Base-by-base conservation (phyloP, 2,329 filamentous ascomycete species). In the Alternaria sp. region DNA sequence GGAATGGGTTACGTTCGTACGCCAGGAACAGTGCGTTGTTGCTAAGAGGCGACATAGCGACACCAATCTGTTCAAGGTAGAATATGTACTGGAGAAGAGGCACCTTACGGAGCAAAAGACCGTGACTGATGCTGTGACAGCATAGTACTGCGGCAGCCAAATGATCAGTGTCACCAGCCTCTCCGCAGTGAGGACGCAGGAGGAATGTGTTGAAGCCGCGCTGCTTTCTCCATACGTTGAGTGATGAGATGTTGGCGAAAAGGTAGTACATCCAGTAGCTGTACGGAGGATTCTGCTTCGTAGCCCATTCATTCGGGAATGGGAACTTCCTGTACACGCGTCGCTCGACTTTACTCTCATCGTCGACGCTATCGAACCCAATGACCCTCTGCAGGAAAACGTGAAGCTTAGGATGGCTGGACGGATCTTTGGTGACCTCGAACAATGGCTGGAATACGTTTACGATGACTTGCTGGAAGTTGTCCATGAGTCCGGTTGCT, bases 201-300 rank as follows among this genome's bases (percentile, higher is more conserved):
- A 96, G 86, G 78, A 99, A 96, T 0, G 96, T 99, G 79, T 97
- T 99, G 86, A 98, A 97, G 1, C 94, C 94, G 54, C 95, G 90
- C 76, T 91, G 90, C 76, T 93, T 95, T 46, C 96, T 89, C 91
- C 92, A 97, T 62, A 91, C 88, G 77, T 99, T 99, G 71, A 99
- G 86, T 10, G 94, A 97, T 1, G 91, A 87, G 80, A 97, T 93
- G 79, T 99, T 99, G 67, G 96, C 90, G 75, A 96, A 98, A 57
- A 98, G 86, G 76, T 97, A 97, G 82, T 99, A 99, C 76, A 98
- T 92, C 96, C 96, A 99, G 82, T 99, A 99, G 78, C 92, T 97
- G 83, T 99, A 99, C 0, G 96, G 96, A 13, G 96, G 96, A 76
- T 99, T 99, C 80, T 98, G 94, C 73, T 92, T 93, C 1, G 93